Base-by-base conservation (phyloP, 2,329 filamentous ascomycete species). In the Ascochyta viciae-villosae region DNA sequence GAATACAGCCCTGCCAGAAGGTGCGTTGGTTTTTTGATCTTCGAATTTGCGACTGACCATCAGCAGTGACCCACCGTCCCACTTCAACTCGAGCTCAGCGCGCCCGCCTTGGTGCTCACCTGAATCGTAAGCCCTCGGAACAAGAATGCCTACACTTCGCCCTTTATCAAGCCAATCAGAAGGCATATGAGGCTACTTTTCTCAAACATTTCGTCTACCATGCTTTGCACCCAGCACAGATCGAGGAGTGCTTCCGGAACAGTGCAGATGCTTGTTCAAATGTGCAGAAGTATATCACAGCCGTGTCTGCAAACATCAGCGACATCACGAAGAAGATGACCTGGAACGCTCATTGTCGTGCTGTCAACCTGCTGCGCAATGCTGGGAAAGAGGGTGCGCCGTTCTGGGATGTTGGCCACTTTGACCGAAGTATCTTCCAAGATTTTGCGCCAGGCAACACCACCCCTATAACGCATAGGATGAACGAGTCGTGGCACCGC, bases 111-210 rank as follows among this genome's bases (percentile, higher is more conserved):
- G 57, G 54, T 7, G 35, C 60, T 24, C 53, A 42, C 13, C 41
- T 53, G 24, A 60, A 58, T 10, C 61, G 60, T 15, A n/a, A 59
- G 33, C 61, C 66, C 3, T 60, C 61, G 7, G 58, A 57, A 33
- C 54, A 64, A 3, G 61, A 66, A 38, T 61, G 65, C 26, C 24
- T 53, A 5, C 58, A 68, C 23, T 69, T 68, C 26, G 50, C 53
- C 13, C 45, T 67, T 15, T 68, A 71, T 34, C 65, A 72, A 45
- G 67, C 61, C 4, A 70, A 57, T 27, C 68, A 71, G 39, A 68
- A 64, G 38, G 54, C 56, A 1, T 71, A 71, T 39, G 69, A 72
- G 42, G 60, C 61, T 8, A 55, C 57, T 2, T 65, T 67, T 27
- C 15, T 71, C 12, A 68, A 65, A 41, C 51, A 48, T 16, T 71